These are phyloP conservation scores for Aspergillus eucalypticola DNA, from an alignment of 2,329 filamentous ascomycete genomes.

Conservation along the genomic window DNA sequence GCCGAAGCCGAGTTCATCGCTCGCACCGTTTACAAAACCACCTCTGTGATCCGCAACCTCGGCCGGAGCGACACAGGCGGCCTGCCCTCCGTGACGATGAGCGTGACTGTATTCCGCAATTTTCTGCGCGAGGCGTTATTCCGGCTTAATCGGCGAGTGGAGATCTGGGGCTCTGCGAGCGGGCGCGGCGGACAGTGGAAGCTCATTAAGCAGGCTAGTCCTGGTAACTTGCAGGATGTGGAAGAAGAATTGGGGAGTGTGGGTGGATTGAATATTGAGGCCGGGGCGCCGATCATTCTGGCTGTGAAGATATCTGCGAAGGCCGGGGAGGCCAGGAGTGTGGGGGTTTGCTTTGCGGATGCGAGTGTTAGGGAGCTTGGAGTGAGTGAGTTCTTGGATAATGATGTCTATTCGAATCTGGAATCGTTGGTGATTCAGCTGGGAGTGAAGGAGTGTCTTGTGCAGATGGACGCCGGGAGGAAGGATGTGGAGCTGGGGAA, in stretches of 20 bases:
- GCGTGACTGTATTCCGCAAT: conserved; percentile 89
- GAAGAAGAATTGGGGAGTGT: conserved; percentile 83
- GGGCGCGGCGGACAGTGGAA: conserved; percentile 86
- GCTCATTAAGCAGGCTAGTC: conserved; percentile 85
- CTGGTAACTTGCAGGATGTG: conserved; percentile 93
- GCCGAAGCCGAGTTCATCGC: conserved; percentile 51
- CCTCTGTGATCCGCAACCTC: conserved; percentile 87
- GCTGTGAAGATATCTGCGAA: conserved; percentile 92
- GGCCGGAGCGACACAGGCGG: conserved; percentile 82
- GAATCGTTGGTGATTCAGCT: conserved; percentile 95
- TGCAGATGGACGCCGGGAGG: conserved; percentile 75
- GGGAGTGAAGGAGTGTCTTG: conserved; percentile 87
- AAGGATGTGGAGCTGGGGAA: conserved; percentile 90
- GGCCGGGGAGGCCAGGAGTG: conserved; percentile 76
- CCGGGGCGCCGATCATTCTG: conserved; percentile 89
- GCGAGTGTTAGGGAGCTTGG: conserved; percentile 93
- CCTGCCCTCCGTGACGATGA: conserved; percentile 92
- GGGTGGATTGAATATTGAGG: conserved; percentile 60
- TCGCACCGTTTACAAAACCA: conserved; percentile 90
- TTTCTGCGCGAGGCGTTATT: conserved; percentile 94
- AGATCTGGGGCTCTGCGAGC: conserved; percentile 78
- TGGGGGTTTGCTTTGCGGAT: conserved; percentile 97
- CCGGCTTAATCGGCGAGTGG: conserved; percentile 82
- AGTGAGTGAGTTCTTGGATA: conserved; percentile 98
- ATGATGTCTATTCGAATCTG: conserved; percentile 97